Conservation (phyloP, 768 basidiomycete genomes). For the Cytidiella melzeri region DNA sequence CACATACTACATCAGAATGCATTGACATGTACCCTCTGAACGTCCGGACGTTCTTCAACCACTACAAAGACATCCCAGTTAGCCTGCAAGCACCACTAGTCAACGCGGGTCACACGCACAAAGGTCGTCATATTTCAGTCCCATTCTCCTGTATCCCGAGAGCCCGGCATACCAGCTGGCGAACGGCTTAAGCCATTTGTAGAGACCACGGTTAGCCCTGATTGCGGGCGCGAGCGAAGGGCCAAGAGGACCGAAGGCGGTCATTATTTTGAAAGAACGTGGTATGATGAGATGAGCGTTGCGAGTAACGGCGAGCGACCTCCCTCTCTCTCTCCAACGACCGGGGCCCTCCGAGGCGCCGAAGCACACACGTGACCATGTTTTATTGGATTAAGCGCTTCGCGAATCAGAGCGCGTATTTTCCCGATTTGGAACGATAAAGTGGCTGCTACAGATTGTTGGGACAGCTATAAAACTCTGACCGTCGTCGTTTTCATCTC, state of each 20-base stretch:
- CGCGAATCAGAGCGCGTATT: not conserved
- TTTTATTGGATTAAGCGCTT: slow-evolving; percentile 1
- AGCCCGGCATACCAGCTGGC: slow-evolving; percentile 79
- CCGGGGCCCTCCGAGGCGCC: slow-evolving; percentile 20
- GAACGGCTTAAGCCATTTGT: slow-evolving; percentile 65
- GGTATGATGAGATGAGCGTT: not conserved
- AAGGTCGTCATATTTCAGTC: slow-evolving; percentile 93
- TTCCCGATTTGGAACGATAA: slow-evolving; percentile 22
- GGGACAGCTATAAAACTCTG: slow-evolving; percentile 11
- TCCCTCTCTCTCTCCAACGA: slow-evolving; percentile 12
- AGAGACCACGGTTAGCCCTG: slow-evolving; percentile 60
- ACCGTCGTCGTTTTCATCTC: slow-evolving; percentile 18
- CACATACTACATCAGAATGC: not conserved
- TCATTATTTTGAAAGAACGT: slow-evolving; percentile 21
- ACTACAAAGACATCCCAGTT: slow-evolving; percentile 34
- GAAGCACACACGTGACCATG: too few relatives aligned
- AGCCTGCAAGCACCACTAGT: slow-evolving; percentile 6
- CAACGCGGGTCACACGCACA: slow-evolving; percentile 43
- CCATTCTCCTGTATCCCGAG: slow-evolving; percentile 79
- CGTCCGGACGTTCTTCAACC: slow-evolving; percentile 69
- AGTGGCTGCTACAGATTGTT: slow-evolving; percentile 1
- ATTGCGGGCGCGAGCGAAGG: slow-evolving; percentile 73
- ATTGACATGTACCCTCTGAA: slow-evolving; percentile 59
- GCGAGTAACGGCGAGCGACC: not conserved
- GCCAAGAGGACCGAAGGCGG: slow-evolving; percentile 59